phyloP scores from a whole-genome alignment of 1,284 basidiomycete genomes.

The Tilletia caries region DNA sequence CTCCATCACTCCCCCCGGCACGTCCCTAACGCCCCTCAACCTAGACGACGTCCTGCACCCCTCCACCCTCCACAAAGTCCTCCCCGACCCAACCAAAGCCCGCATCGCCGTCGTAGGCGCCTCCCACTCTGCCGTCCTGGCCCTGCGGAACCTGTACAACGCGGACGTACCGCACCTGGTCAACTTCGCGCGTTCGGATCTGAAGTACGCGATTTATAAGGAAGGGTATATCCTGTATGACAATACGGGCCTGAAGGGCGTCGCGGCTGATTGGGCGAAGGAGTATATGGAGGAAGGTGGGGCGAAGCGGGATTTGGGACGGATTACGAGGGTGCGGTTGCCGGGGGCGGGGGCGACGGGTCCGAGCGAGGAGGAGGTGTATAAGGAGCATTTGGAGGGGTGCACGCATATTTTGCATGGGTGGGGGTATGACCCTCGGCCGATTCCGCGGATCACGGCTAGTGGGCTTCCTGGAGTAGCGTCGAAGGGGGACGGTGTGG shows the following conservation, averaged over 20 bases:
- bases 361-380: slow-evolving; percentile 1
- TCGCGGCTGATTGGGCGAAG: slow-evolving; percentile 20
- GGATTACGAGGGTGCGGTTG: neutral
- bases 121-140: slow-evolving; percentile 21
- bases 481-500: neutral
- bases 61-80: neutral
- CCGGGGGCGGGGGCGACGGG: neutral
- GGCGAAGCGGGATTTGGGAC: neutral
- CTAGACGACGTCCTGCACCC: slow-evolving; percentile 6
- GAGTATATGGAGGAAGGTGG: neutral
- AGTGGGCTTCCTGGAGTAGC: neutral
- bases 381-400: neutral
- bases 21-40: neutral
- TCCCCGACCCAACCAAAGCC: slow-evolving; percentile 1
- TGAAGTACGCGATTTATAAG: slow-evolving; percentile 19
- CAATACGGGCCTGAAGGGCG: slow-evolving; percentile 23
- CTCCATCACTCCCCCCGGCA: neutral
- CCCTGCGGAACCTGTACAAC: slow-evolving; percentile 16
- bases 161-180: neutral
- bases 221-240: slow-evolving; percentile 21
- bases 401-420: slow-evolving; percentile 8
- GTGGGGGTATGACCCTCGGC: neutral
- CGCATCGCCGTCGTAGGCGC: slow-evolving; percentile 17
- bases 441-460: slow-evolving; percentile 4
- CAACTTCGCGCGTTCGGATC: slow-evolving; percentile 10